Conservation (phyloP, 495 filamentous ascomycete species). For the Chaetomium tenue region DNA sequence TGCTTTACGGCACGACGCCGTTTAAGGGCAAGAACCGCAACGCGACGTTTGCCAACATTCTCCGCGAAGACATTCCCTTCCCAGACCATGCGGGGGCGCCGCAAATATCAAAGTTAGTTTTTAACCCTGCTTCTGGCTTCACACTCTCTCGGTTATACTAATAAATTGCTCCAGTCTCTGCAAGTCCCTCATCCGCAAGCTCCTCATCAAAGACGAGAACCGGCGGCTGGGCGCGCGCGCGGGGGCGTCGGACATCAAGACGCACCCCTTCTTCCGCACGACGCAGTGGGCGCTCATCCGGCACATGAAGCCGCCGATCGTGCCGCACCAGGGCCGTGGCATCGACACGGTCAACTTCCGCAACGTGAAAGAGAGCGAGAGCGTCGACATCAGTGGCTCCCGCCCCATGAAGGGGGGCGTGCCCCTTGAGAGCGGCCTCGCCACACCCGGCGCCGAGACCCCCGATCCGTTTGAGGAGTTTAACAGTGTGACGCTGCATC, state of each 20-base stretch:
- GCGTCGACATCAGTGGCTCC: conserved; percentile 81
- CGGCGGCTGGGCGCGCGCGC: conserved; percentile 91
- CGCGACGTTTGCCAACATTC: conserved; percentile 95
- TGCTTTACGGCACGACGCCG: conserved; percentile 97
- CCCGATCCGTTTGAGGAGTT: conserved; percentile 98
- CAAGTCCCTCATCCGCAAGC: conserved; percentile 94
- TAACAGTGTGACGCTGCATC: conserved; percentile 95
- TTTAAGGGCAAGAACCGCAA: conserved; percentile 99
- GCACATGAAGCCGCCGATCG: conserved; percentile 98
- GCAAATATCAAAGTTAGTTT: conserved; percentile 82
- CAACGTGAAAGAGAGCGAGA: conserved; percentile 94
- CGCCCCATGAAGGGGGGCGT: conserved; percentile 51
- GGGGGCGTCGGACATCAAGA: conserved; percentile 94
- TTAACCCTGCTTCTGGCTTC: background rate
- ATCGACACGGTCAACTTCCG: conserved; percentile 96
- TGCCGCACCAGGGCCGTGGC: conserved; percentile 86
- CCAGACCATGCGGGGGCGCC: conserved; percentile 82
- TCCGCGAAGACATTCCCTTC: conserved; percentile 91
- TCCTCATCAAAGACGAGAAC: conserved; percentile 96
- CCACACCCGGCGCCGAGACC: conserved; percentile 78
- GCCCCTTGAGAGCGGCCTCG: conserved; percentile 77
- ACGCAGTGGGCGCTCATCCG: conserved; percentile 97
- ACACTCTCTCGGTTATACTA: background rate
- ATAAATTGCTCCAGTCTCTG: conserved; percentile 62
- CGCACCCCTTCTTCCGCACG: conserved; percentile 90